Base-by-base conservation (phyloP, 2,329 filamentous ascomycete genomes). In the Arthrobotrys sphaeroides region DNA sequence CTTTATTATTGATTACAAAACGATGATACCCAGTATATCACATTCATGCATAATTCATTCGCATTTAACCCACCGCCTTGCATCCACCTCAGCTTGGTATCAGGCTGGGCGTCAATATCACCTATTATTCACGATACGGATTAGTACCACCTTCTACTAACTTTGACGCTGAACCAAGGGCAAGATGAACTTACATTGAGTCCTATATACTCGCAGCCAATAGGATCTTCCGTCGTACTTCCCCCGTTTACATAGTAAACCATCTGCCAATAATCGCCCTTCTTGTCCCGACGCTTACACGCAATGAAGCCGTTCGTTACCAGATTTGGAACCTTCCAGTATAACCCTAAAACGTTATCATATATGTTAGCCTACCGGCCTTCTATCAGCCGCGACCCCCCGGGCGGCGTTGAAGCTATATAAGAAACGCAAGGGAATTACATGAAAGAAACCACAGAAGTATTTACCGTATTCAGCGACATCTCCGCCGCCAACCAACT, bases 181-280 rank as follows among this genome's bases (percentile, higher is more conserved):
- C n/a, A n/a, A n/a, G n/a, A n/a, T n/a, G n/a, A n/a, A 68, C 70
- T 62, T 33, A 74, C 70, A 42, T 67, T 66, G 4, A 74, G n/a
- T 22, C 62, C 70, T 38, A 74, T 74, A 22, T 74, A 74, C 22
- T 74, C 70, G 55, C 70, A 74, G 18, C 24, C 36, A 13, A 18
- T 33, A 6, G 70, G 70, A 18, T 67, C 45, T 5, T 74, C 55
- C 20, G 55, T 43, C 13, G 28, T 31, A 20, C 43, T 62, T 2
- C 62, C 62, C 6, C 70, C 70, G n/a, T 43, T 68, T 3, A 74
- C 70, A 26, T 42, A 43, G 22, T 74, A 74, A 40, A 74, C 64
- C 53, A 74, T 67, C n/a, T 74, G 70, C 70, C 70, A 74, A 16
- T 68, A 74, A 13, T 33, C 45, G 0, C 70, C 70, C 10, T 47